phyloP scores from a whole-genome alignment of 2,329 filamentous ascomycete genomes.

The Stylonectria norvegica region DNA sequence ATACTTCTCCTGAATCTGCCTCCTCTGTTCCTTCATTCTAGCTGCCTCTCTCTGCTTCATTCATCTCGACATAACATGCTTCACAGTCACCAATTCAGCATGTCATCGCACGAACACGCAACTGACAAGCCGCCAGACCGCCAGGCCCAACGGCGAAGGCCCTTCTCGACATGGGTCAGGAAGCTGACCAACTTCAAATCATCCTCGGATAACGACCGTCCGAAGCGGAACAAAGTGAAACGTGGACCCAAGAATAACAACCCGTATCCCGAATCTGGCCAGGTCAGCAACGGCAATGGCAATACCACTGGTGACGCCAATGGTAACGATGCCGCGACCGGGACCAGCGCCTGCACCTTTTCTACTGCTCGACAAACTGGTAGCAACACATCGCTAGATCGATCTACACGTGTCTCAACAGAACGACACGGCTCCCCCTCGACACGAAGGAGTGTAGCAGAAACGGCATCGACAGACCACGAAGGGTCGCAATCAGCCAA shows the following conservation, averaged over 20 bases:
- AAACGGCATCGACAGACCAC: conserved; percentile 79
- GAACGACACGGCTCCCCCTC: conserved; percentile 57
- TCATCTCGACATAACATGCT: neutral
- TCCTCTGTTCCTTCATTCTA: neutral
- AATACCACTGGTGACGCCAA: conserved; percentile 29
- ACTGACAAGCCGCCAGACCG: conserved; percentile 56
- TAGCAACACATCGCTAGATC: conserved; percentile 53
- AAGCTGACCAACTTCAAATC: conserved; percentile 84
- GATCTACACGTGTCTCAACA: conserved; percentile 58
- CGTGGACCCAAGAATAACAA: conserved; percentile 69
- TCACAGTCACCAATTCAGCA: conserved; percentile 9
- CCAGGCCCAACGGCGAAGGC: conserved; percentile 66
- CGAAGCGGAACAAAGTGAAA: conserved; percentile 49
- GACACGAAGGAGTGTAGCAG: conserved; percentile 68
- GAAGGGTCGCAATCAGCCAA: conserved; percentile 72
- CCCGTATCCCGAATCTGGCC: conserved; percentile 83
- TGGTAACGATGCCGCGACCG: conserved; percentile 22
- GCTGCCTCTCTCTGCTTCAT: neutral
- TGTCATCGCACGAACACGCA: conserved; percentile 1
- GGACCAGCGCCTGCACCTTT: conserved; percentile 52
- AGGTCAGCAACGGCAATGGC: conserved; percentile 37
- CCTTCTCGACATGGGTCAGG: conserved; percentile 92
- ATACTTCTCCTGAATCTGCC: conserved; percentile 1
- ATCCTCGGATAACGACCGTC: conserved; percentile 57
- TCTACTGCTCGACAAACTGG: conserved; percentile 51